Conservation (phyloP, 331 rosid genomes). For the Cucumis variabilis region DNA sequence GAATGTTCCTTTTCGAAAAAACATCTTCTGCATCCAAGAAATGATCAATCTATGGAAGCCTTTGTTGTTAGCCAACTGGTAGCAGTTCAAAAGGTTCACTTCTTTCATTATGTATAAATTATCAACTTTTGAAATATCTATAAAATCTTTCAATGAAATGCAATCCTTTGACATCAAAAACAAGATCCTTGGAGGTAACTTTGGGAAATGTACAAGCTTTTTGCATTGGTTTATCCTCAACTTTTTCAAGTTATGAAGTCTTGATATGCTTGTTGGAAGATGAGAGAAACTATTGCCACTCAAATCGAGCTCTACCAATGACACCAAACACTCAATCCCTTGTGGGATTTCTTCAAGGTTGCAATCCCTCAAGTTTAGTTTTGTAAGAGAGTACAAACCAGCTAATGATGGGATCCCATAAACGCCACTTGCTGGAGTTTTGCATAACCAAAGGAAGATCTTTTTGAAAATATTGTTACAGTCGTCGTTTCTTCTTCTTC, state of each 20-base stretch:
- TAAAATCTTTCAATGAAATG: slow-evolving; percentile 5
- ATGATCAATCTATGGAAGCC: not conserved
- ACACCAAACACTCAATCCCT: slow-evolving; percentile 18
- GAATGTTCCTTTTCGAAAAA: not conserved
- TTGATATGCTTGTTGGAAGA: slow-evolving; percentile 19
- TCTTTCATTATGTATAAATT: not conserved
- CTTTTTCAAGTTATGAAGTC: slow-evolving; percentile 24
- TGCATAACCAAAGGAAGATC: not conserved
- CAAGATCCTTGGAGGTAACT: not conserved
- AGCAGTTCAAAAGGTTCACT: slow-evolving; percentile 20
- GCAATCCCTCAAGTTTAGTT: slow-evolving; percentile 4
- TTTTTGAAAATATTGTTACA: not conserved
- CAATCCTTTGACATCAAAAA: not conserved
- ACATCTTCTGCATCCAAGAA: slow-evolving; percentile 1
- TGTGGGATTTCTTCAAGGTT: slow-evolving; percentile 12
- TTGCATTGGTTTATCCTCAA: slow-evolving; percentile 28
- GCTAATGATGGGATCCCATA: slow-evolving; percentile 23
- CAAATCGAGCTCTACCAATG: not conserved
- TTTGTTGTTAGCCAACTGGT: not conserved
- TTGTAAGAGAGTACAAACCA: not conserved
- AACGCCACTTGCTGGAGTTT: not conserved
- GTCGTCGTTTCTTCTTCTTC: not conserved
- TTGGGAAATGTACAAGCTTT: not conserved
- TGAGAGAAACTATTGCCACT: slow-evolving; percentile 6
- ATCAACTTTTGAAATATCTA: slow-evolving; percentile 2